Conservation (phyloP, 805 yeast species). For the Hermanozyma aechmeae region DNA sequence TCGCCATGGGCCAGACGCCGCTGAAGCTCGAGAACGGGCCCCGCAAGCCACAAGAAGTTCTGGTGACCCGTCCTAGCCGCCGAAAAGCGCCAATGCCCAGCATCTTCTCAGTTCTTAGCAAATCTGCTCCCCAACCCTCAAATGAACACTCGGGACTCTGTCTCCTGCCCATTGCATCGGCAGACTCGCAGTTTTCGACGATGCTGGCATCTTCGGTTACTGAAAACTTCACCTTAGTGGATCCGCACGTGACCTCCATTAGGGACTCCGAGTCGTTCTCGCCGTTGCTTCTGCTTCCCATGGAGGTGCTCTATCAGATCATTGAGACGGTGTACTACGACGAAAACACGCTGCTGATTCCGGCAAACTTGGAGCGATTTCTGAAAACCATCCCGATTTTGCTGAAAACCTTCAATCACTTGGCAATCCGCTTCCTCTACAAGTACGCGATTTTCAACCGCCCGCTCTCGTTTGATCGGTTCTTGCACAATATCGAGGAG, state of each 20-base stretch:
- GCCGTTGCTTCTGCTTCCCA: conserved; percentile 33
- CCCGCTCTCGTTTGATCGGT: conserved; percentile 70
- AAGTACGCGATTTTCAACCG: conserved; percentile 67
- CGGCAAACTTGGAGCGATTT: conserved; percentile 43
- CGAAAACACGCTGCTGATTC: conserved; percentile 42
- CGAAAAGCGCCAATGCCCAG: conserved; percentile 4
- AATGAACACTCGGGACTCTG: conserved; percentile 4
- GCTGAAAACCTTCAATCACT: conserved; percentile 47
- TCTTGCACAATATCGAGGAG: conserved; percentile 45
- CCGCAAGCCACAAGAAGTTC: not conserved
- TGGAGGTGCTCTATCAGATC: conserved; percentile 47
- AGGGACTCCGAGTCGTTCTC: conserved; percentile 7
- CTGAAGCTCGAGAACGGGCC: conserved; percentile 3
- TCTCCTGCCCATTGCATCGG: conserved; percentile 11
- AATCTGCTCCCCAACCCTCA: not conserved
- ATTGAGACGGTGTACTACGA: conserved; percentile 48
- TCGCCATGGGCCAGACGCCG: conserved; percentile 10
- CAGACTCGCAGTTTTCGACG: conserved; percentile 4
- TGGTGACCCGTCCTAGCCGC: not conserved
- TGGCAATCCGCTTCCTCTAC: conserved; percentile 50
- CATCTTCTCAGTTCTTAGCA: conserved; percentile 7
- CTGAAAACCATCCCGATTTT: conserved; percentile 45
- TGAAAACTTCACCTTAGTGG: conserved; percentile 8
- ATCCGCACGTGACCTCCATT: conserved; percentile 7
- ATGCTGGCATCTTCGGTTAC: conserved; percentile 8